Evolutionary conservation across 2,329 filamentous ascomycete genomes (phyloP), one percentile per base, ranked within the genome.

Genomic region (Diaporthe sp.): DNA sequence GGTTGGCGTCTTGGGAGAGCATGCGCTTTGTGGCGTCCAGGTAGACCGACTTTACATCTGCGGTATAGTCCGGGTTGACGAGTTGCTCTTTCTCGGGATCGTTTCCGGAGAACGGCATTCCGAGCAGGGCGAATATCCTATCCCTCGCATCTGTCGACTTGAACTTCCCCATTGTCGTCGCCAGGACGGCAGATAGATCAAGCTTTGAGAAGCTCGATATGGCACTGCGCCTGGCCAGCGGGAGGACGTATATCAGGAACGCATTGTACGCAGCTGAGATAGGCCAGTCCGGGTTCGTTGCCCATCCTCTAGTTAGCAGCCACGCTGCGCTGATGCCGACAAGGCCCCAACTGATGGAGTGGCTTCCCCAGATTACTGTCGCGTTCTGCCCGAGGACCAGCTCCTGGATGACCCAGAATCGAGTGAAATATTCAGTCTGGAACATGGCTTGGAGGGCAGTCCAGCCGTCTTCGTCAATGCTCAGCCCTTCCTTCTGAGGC

Each of bases 401-500:
- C 33, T 77, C 75, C 52, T 77, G 76, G 55, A 77, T 75, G 15
- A 77, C 74, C 76, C 76, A 77, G 22, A 76, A 77, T 5, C 76
- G 66, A 15, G 50, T 72, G 50, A 77, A 77, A 52, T 76, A 77
- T 22, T 71, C 67, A 3, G 67, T 61, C 33, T 76, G 73, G 40
- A 75, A 76, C 66, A 75, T 55, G 15, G 74, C 57, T 25, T 70
- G 66, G 38, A 76, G 73, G 22, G 75, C 73, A 15, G 72, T 69
- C 74, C 74, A 76, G 15, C 67, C 57, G n/a, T 54, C 42, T 28
- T 74, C 47, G 42, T 73, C 66, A n/a, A 75, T 42, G 13, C 22
- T 55, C 13, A 73, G 42, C 6, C 54, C 40, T 9, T 70, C 52
- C 38, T 69, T 52, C 45, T n/a, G 64, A 42, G 75, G 71, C 33